Percentiles rank a stretch among this genome's conserved stretches.
Evolutionary conservation across 2,329 filamentous ascomycete genomes (phyloP).

Genomic region (Cladosporium sp.): DNA sequence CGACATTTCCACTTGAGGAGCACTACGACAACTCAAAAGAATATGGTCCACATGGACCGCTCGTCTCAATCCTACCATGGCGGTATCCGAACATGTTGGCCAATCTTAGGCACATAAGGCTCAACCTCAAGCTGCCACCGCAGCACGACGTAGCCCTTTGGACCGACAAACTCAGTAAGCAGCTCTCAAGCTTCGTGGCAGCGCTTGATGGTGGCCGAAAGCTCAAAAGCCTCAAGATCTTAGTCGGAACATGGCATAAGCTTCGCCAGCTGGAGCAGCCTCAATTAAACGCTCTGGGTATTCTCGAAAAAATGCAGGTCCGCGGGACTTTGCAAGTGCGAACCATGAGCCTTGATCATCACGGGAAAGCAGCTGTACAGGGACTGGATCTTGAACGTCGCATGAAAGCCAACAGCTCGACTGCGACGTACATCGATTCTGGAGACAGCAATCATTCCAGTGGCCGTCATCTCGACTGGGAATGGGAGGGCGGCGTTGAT

Average conservation of each 20-base stretch:
- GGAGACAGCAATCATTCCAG: not conserved
- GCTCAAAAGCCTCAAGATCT: constrained; percentile 16
- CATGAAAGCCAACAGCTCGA: constrained; percentile 13
- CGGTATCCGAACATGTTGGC: constrained; percentile 17
- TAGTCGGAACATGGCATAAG: constrained; percentile 16
- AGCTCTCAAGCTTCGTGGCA: constrained; percentile 13
- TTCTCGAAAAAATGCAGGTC: constrained; percentile 20
- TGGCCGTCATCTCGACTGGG: constrained; percentile 7
- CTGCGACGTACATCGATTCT: not conserved
- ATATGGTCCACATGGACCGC: constrained; percentile 1
- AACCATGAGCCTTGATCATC: constrained; percentile 16
- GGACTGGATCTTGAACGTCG: constrained; percentile 15
- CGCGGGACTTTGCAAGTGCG: constrained; percentile 17
- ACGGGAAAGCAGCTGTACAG: constrained; percentile 13
- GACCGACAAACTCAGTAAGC: not conserved
- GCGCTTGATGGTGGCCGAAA: constrained; percentile 17
- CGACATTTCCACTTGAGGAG: constrained; percentile 11
- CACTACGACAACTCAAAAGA: not conserved
- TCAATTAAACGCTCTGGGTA: constrained; percentile 13
- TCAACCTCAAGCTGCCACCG: constrained; percentile 20
- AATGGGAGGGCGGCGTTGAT: constrained; percentile 3
- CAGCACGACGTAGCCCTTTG: constrained; percentile 8
- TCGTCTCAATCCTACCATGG: constrained; percentile 20
- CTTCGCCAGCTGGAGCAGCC: constrained; percentile 11
- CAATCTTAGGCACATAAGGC: constrained; percentile 17